Base-by-base conservation (phyloP, 1,284 basidiomycete species). In the Trichosporon coremiiforme region DNA sequence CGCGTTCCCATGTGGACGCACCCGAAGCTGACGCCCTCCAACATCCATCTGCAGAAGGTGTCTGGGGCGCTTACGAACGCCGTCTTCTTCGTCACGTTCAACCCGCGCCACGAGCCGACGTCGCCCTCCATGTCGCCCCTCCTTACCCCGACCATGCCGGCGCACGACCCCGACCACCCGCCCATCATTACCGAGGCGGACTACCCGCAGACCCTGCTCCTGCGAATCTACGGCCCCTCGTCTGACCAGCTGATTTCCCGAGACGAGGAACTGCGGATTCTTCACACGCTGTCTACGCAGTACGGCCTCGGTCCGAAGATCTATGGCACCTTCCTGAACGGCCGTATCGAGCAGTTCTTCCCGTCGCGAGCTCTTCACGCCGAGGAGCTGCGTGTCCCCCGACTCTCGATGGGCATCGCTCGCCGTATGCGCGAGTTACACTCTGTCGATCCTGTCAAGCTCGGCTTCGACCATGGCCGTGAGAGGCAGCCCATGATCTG, bases 371-470 rank as follows among this genome's bases (percentile, higher is more conserved):
- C 93, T 0, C 86, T 97, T 63, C 89, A 88, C 0, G 86, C 91
- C 9, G 80, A 86, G 47, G 92, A 96, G 79, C 86, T 97, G 73
- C 88, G 93, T 62, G 88, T 92, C 73, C 88, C 89, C 20, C 83
- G 85, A 70, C 88, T 90, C 71, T 94, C 92, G 79, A 85, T 88
- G 38, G 93, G 91, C 87, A 94, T 97, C 74, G 94, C 90, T 22
- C 88, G 90, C 31, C 87, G 94, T 29, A 97, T 97, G 95, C 90
- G 92, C 31, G 94, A 97, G 81, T 87, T 98, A 50, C 95, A 98
- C 82, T 89, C 90, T 33, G 95, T 96, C 50, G 93, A 95, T 78
- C 86, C 96, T 71, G 86, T 87, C 35, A 85, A 87, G 47, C 86
- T 97, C 45, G 83, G 82, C 1, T 84, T 79, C 68, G 77, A 80